Base-by-base conservation (phyloP, 192 early-diverging fungal species). In the Umbelopsis sp. region DNA sequence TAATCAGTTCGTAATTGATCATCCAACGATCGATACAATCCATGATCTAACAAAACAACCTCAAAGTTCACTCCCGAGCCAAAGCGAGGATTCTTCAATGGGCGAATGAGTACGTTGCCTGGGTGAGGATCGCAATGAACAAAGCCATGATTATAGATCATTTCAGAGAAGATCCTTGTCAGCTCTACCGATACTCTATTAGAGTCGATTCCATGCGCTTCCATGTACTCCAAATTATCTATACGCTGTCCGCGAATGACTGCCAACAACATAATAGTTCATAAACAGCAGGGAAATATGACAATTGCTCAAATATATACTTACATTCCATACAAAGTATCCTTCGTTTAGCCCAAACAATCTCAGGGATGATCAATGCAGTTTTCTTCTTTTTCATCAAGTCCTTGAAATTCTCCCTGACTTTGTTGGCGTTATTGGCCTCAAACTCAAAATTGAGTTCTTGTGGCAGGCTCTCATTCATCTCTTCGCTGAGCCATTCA, bases 91-190 rank as follows among this genome's bases (percentile, higher is more conserved):
- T 64, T 44, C 23, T 53, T 76, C 64, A 72, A 23, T 16, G 90
- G 87, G 11, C 90, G 85, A 9, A 94, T 89, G 71, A 93, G 79
- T 27, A 94, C 70, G 76, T 97, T 97, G 10, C 96, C 95, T 11
- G 95, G 93, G 77, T 98, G 96, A 33, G 95, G 95, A 76, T 98
- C 96, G 73, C 94, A 95, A 79, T 98, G 96, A 13, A 92, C 87
- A 67, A 88, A 91, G 7, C 92, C 92, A 64, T 94, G 87, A 12
- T 91, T 80, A 74, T 91, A 96, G 11, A 95, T 94, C 96, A 98
- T 98, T 66, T 96, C 89, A 7, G 89, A 90, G 75, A 94, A 96
- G 6, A 88, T 85, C 3, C 84, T 84, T 0, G 88, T 87, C 64
- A 97, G 83, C 58, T 92, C 89, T 20, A 84, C 79, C 1, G 94